These are phyloP conservation scores for Colletotrichum lupini DNA, from an alignment of 2,329 filamentous ascomycete genomes.

Conservation along the genomic window DNA sequence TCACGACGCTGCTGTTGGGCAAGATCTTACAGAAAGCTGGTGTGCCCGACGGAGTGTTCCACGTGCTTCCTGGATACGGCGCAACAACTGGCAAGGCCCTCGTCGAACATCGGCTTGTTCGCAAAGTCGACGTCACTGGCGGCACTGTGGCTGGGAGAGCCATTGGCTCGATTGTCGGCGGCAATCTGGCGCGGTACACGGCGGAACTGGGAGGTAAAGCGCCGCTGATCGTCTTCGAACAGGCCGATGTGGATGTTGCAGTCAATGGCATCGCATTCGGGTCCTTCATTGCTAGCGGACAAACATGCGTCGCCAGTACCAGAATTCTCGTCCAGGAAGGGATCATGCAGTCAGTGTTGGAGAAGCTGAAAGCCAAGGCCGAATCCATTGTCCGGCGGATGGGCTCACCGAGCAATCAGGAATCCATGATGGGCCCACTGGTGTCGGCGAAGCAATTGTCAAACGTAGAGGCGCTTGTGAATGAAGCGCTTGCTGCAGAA, in stretches of 20 bases:
- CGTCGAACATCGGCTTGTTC: constrained; percentile 60
- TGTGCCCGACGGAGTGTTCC: constrained; percentile 77
- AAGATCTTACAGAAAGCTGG: constrained; percentile 73
- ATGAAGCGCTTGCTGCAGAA: constrained; percentile 68
- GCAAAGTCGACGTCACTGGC: constrained; percentile 81
- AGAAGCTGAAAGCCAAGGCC: constrained; percentile 72
- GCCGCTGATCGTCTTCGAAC: constrained; percentile 74
- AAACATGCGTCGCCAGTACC: constrained; percentile 76
- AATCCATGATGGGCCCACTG: constrained; percentile 73
- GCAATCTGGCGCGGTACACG: constrained; percentile 76
- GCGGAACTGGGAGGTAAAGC: constrained; percentile 80
- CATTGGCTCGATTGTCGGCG: constrained; percentile 73
- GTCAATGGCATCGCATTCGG: constrained; percentile 76
- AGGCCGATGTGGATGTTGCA: constrained; percentile 73
- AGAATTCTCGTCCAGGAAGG: constrained; percentile 78
- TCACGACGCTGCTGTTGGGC: constrained; percentile 70
- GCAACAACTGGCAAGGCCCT: constrained; percentile 62
- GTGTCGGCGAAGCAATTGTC: constrained; percentile 72
- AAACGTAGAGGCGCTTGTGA: constrained; percentile 74
- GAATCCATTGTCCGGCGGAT: constrained; percentile 64
- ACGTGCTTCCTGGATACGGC: constrained; percentile 68
- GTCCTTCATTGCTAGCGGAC: constrained; percentile 65
- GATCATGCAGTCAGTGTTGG: constrained; percentile 73
- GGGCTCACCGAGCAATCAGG: constrained; percentile 65
- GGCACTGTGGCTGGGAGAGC: constrained; percentile 77